Evolutionary conservation across 495 filamentous ascomycete genomes (phyloP).

Genomic region (Trichoderma parareesei): DNA sequence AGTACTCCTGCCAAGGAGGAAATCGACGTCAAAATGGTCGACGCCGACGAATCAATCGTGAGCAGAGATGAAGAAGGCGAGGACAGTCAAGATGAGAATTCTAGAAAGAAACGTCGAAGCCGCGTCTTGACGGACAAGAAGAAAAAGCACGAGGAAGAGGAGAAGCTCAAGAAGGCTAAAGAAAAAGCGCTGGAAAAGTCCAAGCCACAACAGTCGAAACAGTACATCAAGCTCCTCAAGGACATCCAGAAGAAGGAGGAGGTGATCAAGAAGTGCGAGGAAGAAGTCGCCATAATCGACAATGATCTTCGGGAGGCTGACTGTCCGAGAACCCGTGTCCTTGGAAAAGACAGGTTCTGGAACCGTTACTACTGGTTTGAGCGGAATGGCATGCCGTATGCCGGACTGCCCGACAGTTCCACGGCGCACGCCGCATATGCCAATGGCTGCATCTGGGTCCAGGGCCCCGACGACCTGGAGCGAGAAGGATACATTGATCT

Average conservation of each 20-base stretch:
- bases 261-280: slow-evolving; percentile 69
- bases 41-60: slow-evolving; percentile 50
- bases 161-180: slow-evolving; percentile 79
- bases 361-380: slow-evolving; percentile 99
- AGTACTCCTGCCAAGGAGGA: slow-evolving; percentile 33
- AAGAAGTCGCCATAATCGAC: slow-evolving; percentile 73
- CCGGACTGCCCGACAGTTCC: slow-evolving; percentile 77
- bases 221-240: slow-evolving; percentile 77
- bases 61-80: slow-evolving; percentile 52
- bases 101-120: slow-evolving; percentile 15
- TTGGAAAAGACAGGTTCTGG: slow-evolving; percentile 93
- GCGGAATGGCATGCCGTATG: slow-evolving; percentile 95
- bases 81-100: slow-evolving; percentile 21
- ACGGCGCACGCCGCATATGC: slow-evolving; percentile 82
- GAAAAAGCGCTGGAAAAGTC: slow-evolving; percentile 70
- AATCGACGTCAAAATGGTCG: slow-evolving; percentile 54
- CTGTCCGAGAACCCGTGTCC: slow-evolving; percentile 76
- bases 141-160: slow-evolving; percentile 42
- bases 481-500: slow-evolving; percentile 73
- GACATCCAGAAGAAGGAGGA: slow-evolving; percentile 81
- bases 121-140: slow-evolving; percentile 26
- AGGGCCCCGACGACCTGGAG: slow-evolving; percentile 88
- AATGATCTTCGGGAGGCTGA: slow-evolving; percentile 90
- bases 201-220: slow-evolving; percentile 74
- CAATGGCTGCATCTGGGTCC: slow-evolving; percentile 92